Evolutionary conservation across 768 basidiomycete genomes (phyloP).

Genomic region (Xanthoconium purpureum): DNA sequence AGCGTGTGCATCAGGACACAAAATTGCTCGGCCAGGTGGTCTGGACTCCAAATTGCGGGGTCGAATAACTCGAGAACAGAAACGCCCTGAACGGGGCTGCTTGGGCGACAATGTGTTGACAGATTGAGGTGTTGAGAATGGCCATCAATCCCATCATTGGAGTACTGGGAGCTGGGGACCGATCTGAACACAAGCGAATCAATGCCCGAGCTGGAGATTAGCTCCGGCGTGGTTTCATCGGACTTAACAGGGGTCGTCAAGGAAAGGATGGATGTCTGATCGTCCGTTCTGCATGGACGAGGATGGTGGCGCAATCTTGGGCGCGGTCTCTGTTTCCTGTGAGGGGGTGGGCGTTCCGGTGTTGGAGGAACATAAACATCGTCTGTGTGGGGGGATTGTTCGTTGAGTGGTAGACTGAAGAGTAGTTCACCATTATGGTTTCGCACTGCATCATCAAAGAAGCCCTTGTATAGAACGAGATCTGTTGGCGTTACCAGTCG

Average conservation of each 20-base stretch:
- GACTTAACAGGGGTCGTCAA: slow-evolving; percentile 39
- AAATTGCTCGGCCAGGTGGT: slow-evolving; percentile 76
- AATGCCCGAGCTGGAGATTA: slow-evolving; percentile 30
- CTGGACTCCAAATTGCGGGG: slow-evolving; percentile 54
- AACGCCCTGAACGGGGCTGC: not conserved
- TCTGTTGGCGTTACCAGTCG: slow-evolving; percentile 21
- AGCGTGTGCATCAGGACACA: slow-evolving; percentile 69
- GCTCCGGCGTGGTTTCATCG: slow-evolving; percentile 17
- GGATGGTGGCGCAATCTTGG: slow-evolving; percentile 23
- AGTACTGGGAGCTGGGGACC: not conserved
- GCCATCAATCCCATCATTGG: not conserved
- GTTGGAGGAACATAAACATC: slow-evolving; percentile 23
- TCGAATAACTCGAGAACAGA: not conserved
- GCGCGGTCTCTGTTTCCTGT: not conserved
- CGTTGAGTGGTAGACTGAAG: slow-evolving; percentile 4
- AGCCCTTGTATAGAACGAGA: slow-evolving; percentile 7
- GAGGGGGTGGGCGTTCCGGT: slow-evolving; percentile 30
- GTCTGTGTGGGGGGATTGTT: slow-evolving; percentile 2
- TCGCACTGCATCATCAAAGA: not conserved
- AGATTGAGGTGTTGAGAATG: slow-evolving; percentile 1
- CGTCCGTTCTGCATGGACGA: slow-evolving; percentile 40
- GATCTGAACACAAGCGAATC: slow-evolving; percentile 18
- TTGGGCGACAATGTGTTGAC: not conserved
- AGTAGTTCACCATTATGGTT: slow-evolving; percentile 6
- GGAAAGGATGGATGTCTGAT: slow-evolving; percentile 33